Evolutionary conservation across 495 filamentous ascomycete species (phyloP).

Genomic region (Aspergillus panamensis): DNA sequence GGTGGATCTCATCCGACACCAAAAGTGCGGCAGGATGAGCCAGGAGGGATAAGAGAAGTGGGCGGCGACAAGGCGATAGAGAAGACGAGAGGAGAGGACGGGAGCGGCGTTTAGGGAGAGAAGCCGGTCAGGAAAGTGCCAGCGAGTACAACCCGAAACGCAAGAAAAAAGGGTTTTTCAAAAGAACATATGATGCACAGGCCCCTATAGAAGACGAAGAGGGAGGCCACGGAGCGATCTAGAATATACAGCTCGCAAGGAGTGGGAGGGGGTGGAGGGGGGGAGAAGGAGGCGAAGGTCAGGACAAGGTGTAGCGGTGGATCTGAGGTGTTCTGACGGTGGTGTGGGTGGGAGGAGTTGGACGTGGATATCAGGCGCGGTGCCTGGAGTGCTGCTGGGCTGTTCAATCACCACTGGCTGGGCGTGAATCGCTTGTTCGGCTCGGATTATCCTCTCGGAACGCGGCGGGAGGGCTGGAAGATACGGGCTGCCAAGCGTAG

Average conservation of each 20-base stretch:
- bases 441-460: slow-evolving; percentile 40
- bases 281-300: slow-evolving; percentile 25
- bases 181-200: slow-evolving; percentile 6
- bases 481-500: slow-evolving; percentile 39
- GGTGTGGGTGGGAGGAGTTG: slow-evolving; percentile 15
- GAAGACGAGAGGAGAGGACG: slow-evolving; percentile 28
- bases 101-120: slow-evolving; percentile 30
- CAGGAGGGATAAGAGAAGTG: slow-evolving; percentile 17
- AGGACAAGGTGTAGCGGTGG: slow-evolving; percentile 27
- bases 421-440: slow-evolving; percentile 47
- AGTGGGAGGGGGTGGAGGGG: slow-evolving; percentile 34
- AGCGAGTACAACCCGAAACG: slow-evolving; percentile 16
- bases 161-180: slow-evolving; percentile 10
- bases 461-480: slow-evolving; percentile 36
- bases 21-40: slow-evolving; percentile 31
- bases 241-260: slow-evolving; percentile 26
- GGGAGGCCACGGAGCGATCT: slow-evolving; percentile 28
- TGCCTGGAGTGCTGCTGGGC: slow-evolving; percentile 28
- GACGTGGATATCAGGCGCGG: slow-evolving; percentile 29
- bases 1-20: slow-evolving; percentile 16
- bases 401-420: slow-evolving; percentile 29
- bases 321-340: slow-evolving; percentile 23
- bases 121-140: slow-evolving; percentile 13
- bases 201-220: slow-evolving; percentile 18
- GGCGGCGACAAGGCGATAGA: slow-evolving; percentile 36